Base-by-base conservation (phyloP, 495 filamentous ascomycete species). In the Chaetomium fimeti region DNA sequence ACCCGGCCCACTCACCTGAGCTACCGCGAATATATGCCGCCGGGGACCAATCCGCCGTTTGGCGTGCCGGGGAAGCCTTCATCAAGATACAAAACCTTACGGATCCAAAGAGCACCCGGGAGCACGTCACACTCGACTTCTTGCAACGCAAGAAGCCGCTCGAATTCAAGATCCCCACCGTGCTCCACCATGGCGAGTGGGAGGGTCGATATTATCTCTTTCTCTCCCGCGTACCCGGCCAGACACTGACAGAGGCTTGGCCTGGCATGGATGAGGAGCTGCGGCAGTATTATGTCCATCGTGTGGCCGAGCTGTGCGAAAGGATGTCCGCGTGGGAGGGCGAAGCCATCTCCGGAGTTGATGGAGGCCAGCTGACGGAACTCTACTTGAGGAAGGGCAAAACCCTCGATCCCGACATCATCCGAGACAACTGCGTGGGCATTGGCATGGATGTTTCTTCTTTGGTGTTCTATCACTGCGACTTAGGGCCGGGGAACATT, bases 51-150 rank as follows among this genome's bases (percentile, higher is more conserved):
- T 27, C 66, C 4, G 66, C 66, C 1, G 62, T 68, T 11, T 68
- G 62, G 66, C 58, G 62, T 12, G 66, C 59, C 1, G 66, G 66
- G 7, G 62, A 68, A 40, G 62, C 62, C 7, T 68, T 68, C 28
- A 60, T 68, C 62, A 65, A 68, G 40, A 47, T 49, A 1, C 53
- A 56, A 18, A 24, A 58, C 52, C n/a, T 65, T 13, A 0, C 3
- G 0, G 15, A 18, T 4, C 61, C 61, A 5, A 1, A 27, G 3
- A n/a, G 20, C 2, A 68, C 62, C 13, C n/a, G 53, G 11, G 62
- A 68, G 59, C 58, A 65, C 38, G 54, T 57, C 48, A 68, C 66
- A 0, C 66, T 68, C 6, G 52, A 62, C 27, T 68, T 65, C 24
- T 11, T 68, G 7, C 28, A 59, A n/a, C 61, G 65, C 27, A 32